Base-by-base conservation (phyloP, 352 stramenopile genomes). In the Globisporangium perplexum region DNA sequence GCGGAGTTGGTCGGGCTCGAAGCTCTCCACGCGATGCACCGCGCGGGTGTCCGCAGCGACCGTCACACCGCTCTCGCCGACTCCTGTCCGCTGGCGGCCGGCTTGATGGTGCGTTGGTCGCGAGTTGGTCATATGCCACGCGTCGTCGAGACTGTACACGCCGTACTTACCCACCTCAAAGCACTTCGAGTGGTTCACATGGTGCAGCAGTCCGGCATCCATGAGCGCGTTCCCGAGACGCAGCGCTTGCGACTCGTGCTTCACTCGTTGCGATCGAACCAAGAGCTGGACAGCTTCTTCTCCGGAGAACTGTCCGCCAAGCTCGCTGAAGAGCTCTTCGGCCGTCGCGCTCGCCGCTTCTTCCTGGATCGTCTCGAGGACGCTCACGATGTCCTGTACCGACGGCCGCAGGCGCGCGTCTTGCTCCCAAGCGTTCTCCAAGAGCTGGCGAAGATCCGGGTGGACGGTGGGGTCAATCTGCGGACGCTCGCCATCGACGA, bases 301-400 rank as follows among this genome's bases (percentile, higher is more conserved):
- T 2, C 63, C 68, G 0, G 50, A 65, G 33, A 75, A 70, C 30
- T 53, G 78, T 12, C 12, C 41, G 33, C 39, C 39, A 8, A 86
- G 53, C 15, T 77, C 68, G 15, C 78, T 62, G 17, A 68, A 68
- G 15, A 90, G 36, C 11, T 85, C 62, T 4, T 65, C 43, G 0
- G 77, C 72, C 14, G 87, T 68, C 8, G 59, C 53, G 3, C 67
- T 60, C 8, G 78, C 45, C 15, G 72, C 18, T 33, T 90, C 82
- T 69, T 88, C 79, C 57, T 92, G 79, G 22, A 92, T 68, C 3
- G 1, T 47, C 38, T 90, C 80, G 0, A 94, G 66, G 0, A 31
- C 38, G 5, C 28, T 30, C 11, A 91, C 77, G 41, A 94, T 71
- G 33, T 67, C 45, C 18, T 67, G 52, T 38, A 69, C 76, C 0